These are phyloP conservation scores for Sporothrix phasma DNA, from an alignment of 2,329 filamentous ascomycete genomes.

Conservation along the genomic window DNA sequence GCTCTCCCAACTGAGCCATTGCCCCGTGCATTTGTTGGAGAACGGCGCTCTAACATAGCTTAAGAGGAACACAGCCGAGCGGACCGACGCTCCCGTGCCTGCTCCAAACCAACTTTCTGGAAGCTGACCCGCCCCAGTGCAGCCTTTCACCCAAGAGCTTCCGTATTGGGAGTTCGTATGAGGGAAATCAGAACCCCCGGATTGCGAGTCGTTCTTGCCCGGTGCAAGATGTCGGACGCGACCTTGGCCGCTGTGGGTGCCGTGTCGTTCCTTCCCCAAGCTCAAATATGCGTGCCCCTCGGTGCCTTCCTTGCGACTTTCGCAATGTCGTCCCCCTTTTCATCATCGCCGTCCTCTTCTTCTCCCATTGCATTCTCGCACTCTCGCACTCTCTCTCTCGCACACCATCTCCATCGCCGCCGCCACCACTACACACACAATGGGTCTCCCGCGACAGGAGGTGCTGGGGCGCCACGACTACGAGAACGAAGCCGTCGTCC, in stretches of 20 bases:
- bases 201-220: background rate
- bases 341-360: background rate
- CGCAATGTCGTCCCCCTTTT: background rate
- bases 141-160: background rate
- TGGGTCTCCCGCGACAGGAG: constrained; percentile 6
- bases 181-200: too few relatives aligned
- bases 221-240: background rate
- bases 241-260: background rate
- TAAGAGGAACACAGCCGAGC: background rate
- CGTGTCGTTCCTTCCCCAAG: background rate
- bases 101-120: background rate
- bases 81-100: background rate
- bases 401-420: background rate
- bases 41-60: background rate
- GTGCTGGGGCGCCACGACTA: constrained; percentile 38
- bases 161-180: background rate
- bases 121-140: background rate
- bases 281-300: background rate
- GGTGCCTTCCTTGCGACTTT: background rate
- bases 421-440: background rate
- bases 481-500: constrained; percentile 50
- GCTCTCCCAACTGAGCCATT: constrained; percentile 16
- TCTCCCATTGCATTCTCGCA: background rate
- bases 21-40: background rate
- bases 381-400: background rate